phyloP scores from a whole-genome alignment of 176 grass and related monocot species.

The Phoenix dactylifera region DNA sequence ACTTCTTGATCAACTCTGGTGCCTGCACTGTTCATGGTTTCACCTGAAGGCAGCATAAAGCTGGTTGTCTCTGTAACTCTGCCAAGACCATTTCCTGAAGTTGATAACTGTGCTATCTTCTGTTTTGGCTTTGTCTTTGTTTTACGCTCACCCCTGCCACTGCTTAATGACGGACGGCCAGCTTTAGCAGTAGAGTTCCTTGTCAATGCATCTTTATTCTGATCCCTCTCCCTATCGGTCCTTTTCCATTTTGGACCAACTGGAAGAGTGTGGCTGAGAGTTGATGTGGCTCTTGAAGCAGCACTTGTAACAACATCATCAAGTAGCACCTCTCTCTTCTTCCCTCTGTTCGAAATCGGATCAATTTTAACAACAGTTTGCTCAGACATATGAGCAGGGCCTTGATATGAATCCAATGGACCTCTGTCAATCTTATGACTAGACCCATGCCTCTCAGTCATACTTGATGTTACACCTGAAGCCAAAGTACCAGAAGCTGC shows the following conservation, averaged over 20 bases:
- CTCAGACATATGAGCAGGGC: conserved; percentile 3
- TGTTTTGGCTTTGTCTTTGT: conserved; percentile 78
- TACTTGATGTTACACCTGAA: conserved; percentile 18
- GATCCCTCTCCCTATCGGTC: conserved; percentile 45
- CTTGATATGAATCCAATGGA: conserved; percentile 47
- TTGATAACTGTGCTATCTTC: conserved; percentile 62
- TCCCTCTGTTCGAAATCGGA: conserved; percentile 12
- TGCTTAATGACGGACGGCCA: conserved; percentile 54
- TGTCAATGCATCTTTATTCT: conserved; percentile 45
- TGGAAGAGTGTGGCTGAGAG: conserved; percentile 12
- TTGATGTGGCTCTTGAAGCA: conserved; percentile 15
- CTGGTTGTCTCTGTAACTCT: conserved; percentile 31
- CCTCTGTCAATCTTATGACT: conserved; percentile 36
- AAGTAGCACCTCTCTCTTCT: conserved; percentile 28
- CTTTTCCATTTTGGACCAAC: conserved; percentile 72
- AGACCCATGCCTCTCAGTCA: conserved; percentile 27
- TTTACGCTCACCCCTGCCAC: conserved; percentile 62
- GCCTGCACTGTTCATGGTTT: conserved; percentile 7
- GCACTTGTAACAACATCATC: conserved; percentile 25
- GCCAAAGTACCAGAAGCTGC: conserved; percentile 3
- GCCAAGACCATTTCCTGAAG: conserved; percentile 49
- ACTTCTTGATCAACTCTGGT: conserved; percentile 24
- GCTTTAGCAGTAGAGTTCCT: conserved; percentile 48
- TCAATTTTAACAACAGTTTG: conserved; percentile 14
- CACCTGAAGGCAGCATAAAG: conserved; percentile 13